Conservation (phyloP, 306 rosid species). For the Trifolium repens region DNA sequence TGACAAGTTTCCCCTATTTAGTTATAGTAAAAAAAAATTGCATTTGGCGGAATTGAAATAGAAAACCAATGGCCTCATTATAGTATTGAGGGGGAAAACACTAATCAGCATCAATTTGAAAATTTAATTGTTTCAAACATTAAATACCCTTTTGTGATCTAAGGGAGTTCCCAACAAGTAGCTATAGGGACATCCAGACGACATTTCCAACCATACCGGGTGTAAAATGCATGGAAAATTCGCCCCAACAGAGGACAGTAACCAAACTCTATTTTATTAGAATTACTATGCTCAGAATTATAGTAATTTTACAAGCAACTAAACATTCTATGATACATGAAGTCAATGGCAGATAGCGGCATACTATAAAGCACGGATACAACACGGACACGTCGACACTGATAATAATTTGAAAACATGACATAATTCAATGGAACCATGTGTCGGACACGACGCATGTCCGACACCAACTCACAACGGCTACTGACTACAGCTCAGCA, state of each 20-base stretch:
- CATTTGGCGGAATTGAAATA: constrained; percentile 1
- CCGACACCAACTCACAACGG: neutral
- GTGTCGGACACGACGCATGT: too few species aligned
- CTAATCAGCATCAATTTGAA: neutral
- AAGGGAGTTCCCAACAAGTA: neutral
- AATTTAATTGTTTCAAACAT: neutral
- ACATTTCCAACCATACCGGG: neutral
- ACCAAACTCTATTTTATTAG: neutral
- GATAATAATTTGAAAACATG: too few species aligned
- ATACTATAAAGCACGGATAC: too few species aligned
- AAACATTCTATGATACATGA: neutral
- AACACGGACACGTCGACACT: too few species aligned
- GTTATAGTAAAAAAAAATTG: neutral
- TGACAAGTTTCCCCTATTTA: neutral
- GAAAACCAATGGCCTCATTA: neutral
- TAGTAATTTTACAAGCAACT: neutral
- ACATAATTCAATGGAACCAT: too few species aligned
- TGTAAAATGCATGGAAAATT: neutral
- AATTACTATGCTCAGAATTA: neutral
- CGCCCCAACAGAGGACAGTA: neutral
- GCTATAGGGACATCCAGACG: neutral
- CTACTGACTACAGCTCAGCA: neutral
- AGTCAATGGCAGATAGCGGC: neutral
- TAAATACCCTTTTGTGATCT: neutral
- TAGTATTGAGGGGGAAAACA: neutral